These are phyloP conservation scores for Phytophthora pluvialis DNA, from an alignment of 352 stramenopile species.

Conservation along the genomic window DNA sequence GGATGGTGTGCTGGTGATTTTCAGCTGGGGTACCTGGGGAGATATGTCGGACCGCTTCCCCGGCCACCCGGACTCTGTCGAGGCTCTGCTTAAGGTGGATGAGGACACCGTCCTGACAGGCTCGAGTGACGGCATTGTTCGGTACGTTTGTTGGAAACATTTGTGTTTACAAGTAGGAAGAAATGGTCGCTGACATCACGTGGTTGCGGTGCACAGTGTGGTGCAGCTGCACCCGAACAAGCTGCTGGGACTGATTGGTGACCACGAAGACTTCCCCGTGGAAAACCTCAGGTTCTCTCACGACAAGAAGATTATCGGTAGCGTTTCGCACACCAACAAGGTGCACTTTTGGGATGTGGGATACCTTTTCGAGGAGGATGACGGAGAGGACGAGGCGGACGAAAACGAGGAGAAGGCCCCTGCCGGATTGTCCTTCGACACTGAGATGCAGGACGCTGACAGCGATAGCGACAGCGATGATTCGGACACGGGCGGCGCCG, in stretches of 20 bases:
- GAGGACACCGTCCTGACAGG: slow-evolving; percentile 97
- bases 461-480: slow-evolving; percentile 78
- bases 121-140: slow-evolving; percentile 95
- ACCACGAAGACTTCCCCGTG: slow-evolving; percentile 96
- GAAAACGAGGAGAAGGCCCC: slow-evolving; percentile 58
- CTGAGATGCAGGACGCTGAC: slow-evolving; percentile 90
- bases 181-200: slow-evolving; percentile 8
- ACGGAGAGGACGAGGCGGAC: slow-evolving; percentile 72
- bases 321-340: slow-evolving; percentile 94
- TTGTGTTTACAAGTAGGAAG: not conserved
- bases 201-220: slow-evolving; percentile 54
- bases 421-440: slow-evolving; percentile 42
- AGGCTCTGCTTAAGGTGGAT: slow-evolving; percentile 96
- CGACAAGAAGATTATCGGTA: slow-evolving; percentile 92
- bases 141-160: slow-evolving; percentile 46
- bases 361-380: slow-evolving; percentile 92
- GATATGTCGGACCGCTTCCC: slow-evolving; percentile 97
- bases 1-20: slow-evolving; percentile 95
- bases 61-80: slow-evolving; percentile 94
- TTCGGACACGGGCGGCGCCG: slow-evolving; percentile 46
- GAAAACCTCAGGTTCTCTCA: slow-evolving; percentile 91
- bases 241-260: slow-evolving; percentile 95
- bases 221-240: slow-evolving; percentile 97
- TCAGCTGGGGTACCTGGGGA: slow-evolving; percentile 95
- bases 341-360: slow-evolving; percentile 96